A percentile compares a stretch with the other conserved stretches of the same genome.
phyloP scores from a whole-genome alignment of 225 moss, liverwort and hornwort genomes.

The Climacium dendroides region DNA sequence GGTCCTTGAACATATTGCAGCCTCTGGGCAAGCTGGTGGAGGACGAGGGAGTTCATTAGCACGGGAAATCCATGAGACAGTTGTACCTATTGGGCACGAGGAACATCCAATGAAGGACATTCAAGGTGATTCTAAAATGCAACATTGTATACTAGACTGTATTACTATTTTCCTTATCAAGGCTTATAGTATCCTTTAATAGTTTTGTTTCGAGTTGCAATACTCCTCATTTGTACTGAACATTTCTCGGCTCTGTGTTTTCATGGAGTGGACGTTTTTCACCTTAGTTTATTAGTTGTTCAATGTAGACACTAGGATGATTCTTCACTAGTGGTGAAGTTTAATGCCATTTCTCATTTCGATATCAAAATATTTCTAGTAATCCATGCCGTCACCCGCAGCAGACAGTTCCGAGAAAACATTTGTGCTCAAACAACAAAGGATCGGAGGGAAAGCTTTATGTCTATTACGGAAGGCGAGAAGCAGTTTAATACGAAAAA shows the following conservation, averaged over 20 bases:
- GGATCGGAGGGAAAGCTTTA: not conserved
- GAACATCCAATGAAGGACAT: not conserved
- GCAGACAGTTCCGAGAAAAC: not conserved
- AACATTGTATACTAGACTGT: not conserved
- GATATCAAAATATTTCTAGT: not conserved
- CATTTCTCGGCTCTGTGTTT: not conserved
- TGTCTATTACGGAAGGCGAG: too few species aligned
- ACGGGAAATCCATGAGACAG: not conserved
- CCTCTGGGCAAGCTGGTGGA: not conserved
- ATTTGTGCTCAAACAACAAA: not conserved
- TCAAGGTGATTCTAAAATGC: not conserved
- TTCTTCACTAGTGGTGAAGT: too few species aligned
- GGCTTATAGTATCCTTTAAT: not conserved
- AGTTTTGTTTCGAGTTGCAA: not conserved
- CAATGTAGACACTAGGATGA: not conserved
- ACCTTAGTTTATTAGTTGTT: not conserved
- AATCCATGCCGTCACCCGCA: not conserved
- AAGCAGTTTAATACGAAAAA: not conserved
- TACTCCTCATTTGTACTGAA: not conserved
- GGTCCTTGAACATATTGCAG: not conserved
- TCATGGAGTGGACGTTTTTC: not conserved
- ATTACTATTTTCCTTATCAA: too few species aligned
- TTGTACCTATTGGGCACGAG: not conserved
- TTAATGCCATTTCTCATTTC: too few species aligned
- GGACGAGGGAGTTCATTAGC: not conserved